Conservation (phyloP, 73 alveolate species). For the Paramecium tetraurelia region DNA sequence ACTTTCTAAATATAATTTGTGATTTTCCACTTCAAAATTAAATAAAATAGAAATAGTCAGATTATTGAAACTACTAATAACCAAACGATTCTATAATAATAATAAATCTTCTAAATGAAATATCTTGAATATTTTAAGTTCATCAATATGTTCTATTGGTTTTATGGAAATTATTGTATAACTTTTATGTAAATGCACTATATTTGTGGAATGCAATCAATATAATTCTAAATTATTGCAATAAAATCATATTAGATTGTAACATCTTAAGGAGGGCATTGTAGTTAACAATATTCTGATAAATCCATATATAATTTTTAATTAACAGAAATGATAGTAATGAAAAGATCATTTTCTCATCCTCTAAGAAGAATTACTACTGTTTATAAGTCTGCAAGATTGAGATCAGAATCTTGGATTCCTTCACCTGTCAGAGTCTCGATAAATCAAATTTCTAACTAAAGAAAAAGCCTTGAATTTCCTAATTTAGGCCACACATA, state of each 20-base stretch:
- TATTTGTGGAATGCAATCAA: too few relatives aligned
- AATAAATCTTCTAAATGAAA: too few relatives aligned
- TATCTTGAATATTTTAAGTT: too few relatives aligned
- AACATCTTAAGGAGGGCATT: not conserved
- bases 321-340: slow-evolving; percentile 22
- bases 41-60: too few relatives aligned
- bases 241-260: not conserved
- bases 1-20: not conserved
- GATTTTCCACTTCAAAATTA: too few relatives aligned
- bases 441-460: not conserved
- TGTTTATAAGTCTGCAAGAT: not conserved
- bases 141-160: too few relatives aligned
- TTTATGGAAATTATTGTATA: too few relatives aligned
- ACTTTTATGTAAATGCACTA: not conserved
- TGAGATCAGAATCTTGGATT: not conserved
- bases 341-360: slow-evolving; percentile 7
- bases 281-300: not conserved
- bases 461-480: not conserved
- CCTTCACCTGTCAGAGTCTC: not conserved
- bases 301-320: not conserved
- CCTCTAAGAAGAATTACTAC: slow-evolving; percentile 5
- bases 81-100: too few relatives aligned
- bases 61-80: too few relatives aligned
- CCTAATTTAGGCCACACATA: not conserved
- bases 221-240: not conserved